Evolutionary conservation across 2,329 filamentous ascomycete species (phyloP).

Genomic region (Iodosphaeria phyllophila): DNA sequence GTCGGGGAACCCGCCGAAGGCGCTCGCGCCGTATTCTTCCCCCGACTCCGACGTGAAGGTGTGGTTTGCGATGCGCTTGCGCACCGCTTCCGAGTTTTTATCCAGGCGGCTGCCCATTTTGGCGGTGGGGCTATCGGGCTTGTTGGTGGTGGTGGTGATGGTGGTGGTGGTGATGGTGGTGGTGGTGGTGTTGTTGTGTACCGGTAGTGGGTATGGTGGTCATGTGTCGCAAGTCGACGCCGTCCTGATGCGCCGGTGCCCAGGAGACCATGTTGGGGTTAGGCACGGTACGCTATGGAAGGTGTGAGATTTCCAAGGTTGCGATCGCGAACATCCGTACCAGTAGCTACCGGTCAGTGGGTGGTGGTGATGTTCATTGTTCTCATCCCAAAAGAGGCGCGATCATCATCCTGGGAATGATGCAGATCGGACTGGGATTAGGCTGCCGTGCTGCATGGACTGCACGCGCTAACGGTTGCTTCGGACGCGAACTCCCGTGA

Average conservation of each 20-base stretch:
- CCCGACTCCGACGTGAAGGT: conserved; percentile 65
- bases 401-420: no score
- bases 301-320: no score
- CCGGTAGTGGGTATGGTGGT: no score
- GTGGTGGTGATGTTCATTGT: neutral
- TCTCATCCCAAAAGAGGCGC: neutral
- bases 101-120: conserved; percentile 42
- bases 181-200: no score
- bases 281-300: neutral
- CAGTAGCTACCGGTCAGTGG: neutral
- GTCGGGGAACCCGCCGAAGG: conserved; percentile 76
- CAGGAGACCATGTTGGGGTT: no score
- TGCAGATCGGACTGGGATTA: no score
- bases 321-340: neutral
- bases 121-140: neutral
- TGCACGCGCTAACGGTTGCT: no score
- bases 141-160: no score
- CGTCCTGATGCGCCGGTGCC: no score
- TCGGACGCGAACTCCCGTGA: conserved; percentile 23
- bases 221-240: no score
- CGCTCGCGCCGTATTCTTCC: conserved; percentile 77
- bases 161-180: no score
- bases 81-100: conserved; percentile 41
- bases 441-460: no score
- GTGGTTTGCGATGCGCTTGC: conserved; percentile 44